Evolutionary conservation across 352 stramenopile genomes (phyloP).

Genomic region (Phytophthora lateralis): DNA sequence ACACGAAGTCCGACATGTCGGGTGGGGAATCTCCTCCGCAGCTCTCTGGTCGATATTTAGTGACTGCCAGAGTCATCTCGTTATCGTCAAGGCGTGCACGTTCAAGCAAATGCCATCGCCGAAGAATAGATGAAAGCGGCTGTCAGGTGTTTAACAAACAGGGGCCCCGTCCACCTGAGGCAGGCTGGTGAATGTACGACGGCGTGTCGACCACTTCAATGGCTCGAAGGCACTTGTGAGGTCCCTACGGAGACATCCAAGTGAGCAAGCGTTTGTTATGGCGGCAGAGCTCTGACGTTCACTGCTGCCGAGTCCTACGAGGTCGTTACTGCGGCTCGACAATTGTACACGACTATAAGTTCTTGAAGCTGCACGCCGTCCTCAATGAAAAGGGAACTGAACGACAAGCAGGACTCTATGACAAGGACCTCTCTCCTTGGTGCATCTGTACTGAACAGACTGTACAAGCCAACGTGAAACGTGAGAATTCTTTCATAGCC

Average conservation of each 20-base stretch:
- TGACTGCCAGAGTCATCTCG: not conserved
- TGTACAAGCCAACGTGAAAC: not conserved
- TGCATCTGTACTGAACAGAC: too few relatives aligned
- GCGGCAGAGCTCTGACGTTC: not conserved
- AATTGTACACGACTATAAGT: too few relatives aligned
- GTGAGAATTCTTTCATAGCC: not conserved
- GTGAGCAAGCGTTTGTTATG: not conserved
- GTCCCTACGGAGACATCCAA: not conserved
- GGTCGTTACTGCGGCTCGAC: too few relatives aligned
- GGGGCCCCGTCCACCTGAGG: conserved; percentile 2
- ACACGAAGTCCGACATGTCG: not conserved
- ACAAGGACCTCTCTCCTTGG: too few relatives aligned
- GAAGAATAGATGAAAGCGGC: conserved; percentile 2
- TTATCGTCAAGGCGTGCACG: not conserved
- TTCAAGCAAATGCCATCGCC: not conserved
- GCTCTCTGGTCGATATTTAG: not conserved
- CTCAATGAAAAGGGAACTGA: too few relatives aligned
- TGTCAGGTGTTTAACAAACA: not conserved
- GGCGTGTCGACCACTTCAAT: not conserved
- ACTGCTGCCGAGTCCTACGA: not conserved
- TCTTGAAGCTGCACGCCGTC: too few relatives aligned
- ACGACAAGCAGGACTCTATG: too few relatives aligned
- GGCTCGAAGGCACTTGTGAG: not conserved
- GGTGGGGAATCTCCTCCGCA: not conserved
- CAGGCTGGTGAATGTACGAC: conserved; percentile 5